Percentiles rank a stretch among this genome's conserved stretches.
Conservation (phyloP, 164 flowering plant species). For the Saururus chinensis region DNA sequence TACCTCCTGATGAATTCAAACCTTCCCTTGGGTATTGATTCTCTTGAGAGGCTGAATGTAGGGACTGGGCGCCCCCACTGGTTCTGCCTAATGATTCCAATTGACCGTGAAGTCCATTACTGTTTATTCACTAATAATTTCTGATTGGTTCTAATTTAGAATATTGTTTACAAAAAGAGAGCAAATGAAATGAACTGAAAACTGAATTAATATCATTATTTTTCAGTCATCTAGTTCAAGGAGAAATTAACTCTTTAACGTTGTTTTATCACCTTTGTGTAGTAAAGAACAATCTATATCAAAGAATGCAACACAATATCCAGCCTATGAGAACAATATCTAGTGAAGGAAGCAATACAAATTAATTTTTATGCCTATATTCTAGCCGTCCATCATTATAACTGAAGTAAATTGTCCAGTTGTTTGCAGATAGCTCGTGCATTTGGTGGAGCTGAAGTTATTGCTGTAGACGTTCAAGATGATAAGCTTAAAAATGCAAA, state of each 20-base stretch:
- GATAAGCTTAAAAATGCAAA: slow-evolving; percentile 81
- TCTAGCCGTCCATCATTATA: slow-evolving; percentile 2
- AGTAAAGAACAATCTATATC: no score
- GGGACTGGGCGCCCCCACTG: no score
- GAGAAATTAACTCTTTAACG: background rate
- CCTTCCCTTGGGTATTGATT: no score
- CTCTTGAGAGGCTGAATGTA: no score
- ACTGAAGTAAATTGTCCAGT: slow-evolving; percentile 39
- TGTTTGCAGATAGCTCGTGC: slow-evolving; percentile 97
- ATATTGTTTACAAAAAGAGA: background rate
- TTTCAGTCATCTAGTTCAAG: no score
- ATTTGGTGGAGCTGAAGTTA: slow-evolving; percentile 88
- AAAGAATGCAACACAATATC: background rate
- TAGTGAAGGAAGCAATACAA: background rate
- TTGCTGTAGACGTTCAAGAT: slow-evolving; percentile 94
- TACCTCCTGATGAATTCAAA: background rate
- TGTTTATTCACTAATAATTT: no score
- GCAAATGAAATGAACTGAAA: no score
- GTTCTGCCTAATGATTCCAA: no score
- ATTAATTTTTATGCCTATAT: background rate
- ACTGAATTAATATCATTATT: no score
- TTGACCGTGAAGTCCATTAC: no score
- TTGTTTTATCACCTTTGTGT: background rate
- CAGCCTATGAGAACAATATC: background rate
- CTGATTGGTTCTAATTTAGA: no score